Conservation (phyloP, 345 rosid genomes). For the Pugionium cornutum region DNA sequence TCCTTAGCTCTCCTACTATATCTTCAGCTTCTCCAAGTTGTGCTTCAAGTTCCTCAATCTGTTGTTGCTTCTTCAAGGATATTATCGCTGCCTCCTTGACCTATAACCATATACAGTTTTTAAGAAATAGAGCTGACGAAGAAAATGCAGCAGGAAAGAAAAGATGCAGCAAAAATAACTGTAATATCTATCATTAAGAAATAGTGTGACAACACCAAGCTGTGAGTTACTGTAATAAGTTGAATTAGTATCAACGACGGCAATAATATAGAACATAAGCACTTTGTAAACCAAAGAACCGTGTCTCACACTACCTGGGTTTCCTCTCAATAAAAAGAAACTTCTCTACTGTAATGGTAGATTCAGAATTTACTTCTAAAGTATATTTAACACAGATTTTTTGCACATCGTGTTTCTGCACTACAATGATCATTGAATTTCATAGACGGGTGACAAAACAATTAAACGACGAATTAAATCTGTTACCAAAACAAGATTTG, state of each 20-base stretch:
- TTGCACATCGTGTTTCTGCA: not conserved
- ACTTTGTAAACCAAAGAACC: not conserved
- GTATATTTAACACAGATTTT: no score
- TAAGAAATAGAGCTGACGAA: not conserved
- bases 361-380: not conserved
- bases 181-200: not conserved
- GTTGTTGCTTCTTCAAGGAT: slow-evolving; percentile 53
- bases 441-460: not conserved
- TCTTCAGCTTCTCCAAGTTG: slow-evolving; percentile 91
- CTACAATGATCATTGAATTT: not conserved
- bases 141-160: not conserved
- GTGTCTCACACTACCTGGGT: not conserved
- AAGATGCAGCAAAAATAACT: slow-evolving; percentile 7
- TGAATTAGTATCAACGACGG: no score
- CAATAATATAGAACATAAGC: no score
- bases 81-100: slow-evolving; percentile 64
- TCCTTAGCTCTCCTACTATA: slow-evolving; percentile 77
- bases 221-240: not conserved
- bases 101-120: slow-evolving; percentile 44
- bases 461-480: no score
- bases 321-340: not conserved
- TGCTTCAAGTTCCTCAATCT: slow-evolving; percentile 86
- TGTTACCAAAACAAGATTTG: no score
- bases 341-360: not conserved
- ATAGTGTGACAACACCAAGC: slow-evolving; percentile 4